Base-by-base conservation (phyloP, 2,329 filamentous ascomycete genomes). In the Ceratocystis huliohia region DNA sequence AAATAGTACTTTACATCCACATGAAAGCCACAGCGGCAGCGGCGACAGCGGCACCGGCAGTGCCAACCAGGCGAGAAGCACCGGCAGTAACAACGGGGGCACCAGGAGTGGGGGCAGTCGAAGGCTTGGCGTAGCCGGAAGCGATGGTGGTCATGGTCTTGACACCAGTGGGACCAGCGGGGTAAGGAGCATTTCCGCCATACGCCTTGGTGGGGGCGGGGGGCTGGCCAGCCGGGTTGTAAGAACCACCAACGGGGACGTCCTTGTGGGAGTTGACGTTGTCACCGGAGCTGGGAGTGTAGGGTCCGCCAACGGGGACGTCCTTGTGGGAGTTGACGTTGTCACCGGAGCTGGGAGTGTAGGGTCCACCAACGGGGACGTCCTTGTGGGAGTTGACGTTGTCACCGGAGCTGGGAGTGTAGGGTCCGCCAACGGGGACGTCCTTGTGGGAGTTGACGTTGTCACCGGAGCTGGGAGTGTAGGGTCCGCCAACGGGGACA, bases 11-110 rank as follows among this genome's bases (percentile, higher is more conserved):
- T 61, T 68, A 68, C 64, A 68, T 61, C 64, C 64, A 68, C 48
- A 68, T 37, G 66, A 68, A 68, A 8, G 66, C 66, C 53, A 53
- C 66, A 25, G 66, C 66, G 22, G 66, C 64, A 10, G 66, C 66
- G 50, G 63, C 64, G 28, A 66, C 61, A 17, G 64, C 66, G 22
- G 64, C 66, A 15, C 66, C 66, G 41, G 53, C 64, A 7, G 66
- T 68, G 30, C 66, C 66, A 53, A 53, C 64, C 28, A 68, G 28
- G 46, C 66, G 57, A 6, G 64, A 66, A 28, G 66, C 66, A 53
- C 66, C 66, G 41, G 66, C 66, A 61, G 66, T 68, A 30, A 64
- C 66, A 17, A 63, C 61, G 17, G 57, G 33, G 13, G 44, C 50
- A 8, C 48, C 44, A 25, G 65, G 59, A 37, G 59, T 25, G 8